phyloP scores from a whole-genome alignment of 257 asterid species.

The Paulownia fortunei region DNA sequence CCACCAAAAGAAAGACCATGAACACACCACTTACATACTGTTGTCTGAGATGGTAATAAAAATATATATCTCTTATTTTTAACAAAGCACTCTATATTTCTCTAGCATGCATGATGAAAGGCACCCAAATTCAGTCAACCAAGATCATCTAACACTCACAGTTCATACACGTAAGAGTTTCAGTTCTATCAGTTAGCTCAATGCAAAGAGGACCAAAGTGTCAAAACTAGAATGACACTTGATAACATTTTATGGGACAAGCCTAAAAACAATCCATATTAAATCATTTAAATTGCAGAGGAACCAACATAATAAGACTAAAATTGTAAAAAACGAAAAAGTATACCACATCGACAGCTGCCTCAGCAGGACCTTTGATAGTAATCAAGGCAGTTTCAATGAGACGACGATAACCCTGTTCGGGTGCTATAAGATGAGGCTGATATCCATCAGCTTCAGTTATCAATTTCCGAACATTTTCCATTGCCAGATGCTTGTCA shows the following conservation, averaged over 20 bases:
- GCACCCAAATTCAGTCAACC: background rate
- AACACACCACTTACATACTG: background rate
- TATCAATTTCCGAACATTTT: conserved; percentile 68
- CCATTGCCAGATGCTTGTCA: conserved; percentile 81
- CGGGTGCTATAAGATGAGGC: conserved; percentile 86
- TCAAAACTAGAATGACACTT: background rate
- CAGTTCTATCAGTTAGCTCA: background rate
- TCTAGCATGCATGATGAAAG: background rate
- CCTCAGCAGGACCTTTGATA: conserved; percentile 81
- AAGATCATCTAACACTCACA: background rate
- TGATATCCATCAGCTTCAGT: conserved; percentile 89
- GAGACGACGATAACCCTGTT: conserved; percentile 81
- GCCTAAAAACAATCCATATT: background rate
- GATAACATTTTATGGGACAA: background rate
- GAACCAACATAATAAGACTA: background rate
- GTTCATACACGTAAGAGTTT: background rate
- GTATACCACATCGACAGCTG: conserved; percentile 78
- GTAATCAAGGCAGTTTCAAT: conserved; percentile 71
- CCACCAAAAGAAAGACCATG: background rate
- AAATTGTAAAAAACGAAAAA: background rate
- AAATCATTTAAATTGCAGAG: conserved; percentile 7
- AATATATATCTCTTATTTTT: too few relatives aligned
- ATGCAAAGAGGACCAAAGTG: background rate
- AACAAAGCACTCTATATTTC: background rate
- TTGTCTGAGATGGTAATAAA: background rate